Conservation (phyloP, 768 basidiomycete genomes). For the Gymnopilus junonius region DNA sequence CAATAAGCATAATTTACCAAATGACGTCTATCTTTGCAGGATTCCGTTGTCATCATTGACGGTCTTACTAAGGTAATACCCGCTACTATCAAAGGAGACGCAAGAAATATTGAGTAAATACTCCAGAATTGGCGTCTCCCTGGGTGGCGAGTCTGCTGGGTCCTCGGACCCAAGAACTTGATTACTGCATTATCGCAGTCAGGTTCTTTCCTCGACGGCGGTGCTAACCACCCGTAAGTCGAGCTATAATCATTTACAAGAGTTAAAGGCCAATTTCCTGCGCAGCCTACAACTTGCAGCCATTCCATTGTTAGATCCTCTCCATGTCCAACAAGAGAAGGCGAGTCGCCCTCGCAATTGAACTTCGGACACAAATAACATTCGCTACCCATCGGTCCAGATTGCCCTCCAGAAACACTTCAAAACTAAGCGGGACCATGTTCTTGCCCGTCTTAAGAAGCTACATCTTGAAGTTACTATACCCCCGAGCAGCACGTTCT, state of each 20-base stretch:
- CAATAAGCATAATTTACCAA: neutral
- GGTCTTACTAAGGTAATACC: slow-evolving; percentile 82
- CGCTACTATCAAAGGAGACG: neutral
- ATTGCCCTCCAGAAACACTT: slow-evolving; percentile 89
- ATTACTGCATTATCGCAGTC: slow-evolving; percentile 92
- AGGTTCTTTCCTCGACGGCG: slow-evolving; percentile 93
- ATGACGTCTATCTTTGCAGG: slow-evolving; percentile 40
- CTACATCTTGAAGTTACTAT: slow-evolving; percentile 79
- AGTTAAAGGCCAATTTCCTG: neutral
- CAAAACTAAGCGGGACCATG: slow-evolving; percentile 89
- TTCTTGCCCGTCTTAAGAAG: slow-evolving; percentile 77
- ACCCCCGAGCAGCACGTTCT: slow-evolving; percentile 86
- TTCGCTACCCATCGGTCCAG: slow-evolving; percentile 31
- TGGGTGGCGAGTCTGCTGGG: slow-evolving; percentile 95
- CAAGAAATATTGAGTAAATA: neutral
- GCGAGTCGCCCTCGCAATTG: slow-evolving; percentile 25
- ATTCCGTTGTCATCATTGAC: slow-evolving; percentile 85
- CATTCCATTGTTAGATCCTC: slow-evolving; percentile 78
- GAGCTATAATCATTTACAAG: neutral
- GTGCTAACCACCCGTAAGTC: slow-evolving; percentile 88
- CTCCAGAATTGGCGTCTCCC: slow-evolving; percentile 94
- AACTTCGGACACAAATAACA: neutral
- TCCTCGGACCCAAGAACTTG: slow-evolving; percentile 87
- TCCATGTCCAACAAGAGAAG: slow-evolving; percentile 72
- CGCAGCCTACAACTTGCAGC: slow-evolving; percentile 85